phyloP scores from a whole-genome alignment of 306 rosid genomes.

The Prosopis cineraria region DNA sequence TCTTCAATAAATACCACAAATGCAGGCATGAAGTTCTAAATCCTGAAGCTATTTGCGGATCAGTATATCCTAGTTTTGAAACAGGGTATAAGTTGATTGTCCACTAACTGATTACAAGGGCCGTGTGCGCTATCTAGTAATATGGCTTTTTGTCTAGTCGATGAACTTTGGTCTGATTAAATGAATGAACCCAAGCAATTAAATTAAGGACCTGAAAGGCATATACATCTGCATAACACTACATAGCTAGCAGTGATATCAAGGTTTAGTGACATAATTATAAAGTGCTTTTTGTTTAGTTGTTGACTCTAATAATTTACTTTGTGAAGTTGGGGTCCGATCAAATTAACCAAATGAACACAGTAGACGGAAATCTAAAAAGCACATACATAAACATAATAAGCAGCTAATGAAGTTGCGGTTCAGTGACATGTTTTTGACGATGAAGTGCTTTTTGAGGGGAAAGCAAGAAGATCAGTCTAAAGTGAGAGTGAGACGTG shows the following conservation, averaged over 20 bases:
- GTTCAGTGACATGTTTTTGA: slow-evolving; percentile 6
- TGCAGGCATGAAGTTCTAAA: not conserved
- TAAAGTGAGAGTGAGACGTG: not conserved
- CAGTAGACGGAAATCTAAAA: not conserved
- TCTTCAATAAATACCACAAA: not conserved
- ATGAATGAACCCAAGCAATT: not conserved
- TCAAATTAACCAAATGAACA: not conserved
- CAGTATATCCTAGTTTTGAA: not conserved
- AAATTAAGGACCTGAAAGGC: slow-evolving; percentile 13
- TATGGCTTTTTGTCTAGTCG: not conserved
- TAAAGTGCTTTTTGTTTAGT: not conserved
- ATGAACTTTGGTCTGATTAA: not conserved
- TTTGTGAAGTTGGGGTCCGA: not conserved
- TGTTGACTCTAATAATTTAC: not conserved
- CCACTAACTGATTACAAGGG: not conserved
- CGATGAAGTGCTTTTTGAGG: not conserved
- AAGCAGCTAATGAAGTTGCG: slow-evolving; percentile 6
- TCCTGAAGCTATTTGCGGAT: not conserved
- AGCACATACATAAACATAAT: not conserved
- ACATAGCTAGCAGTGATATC: slow-evolving; percentile 11
- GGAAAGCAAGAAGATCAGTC: not conserved
- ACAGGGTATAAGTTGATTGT: not conserved
- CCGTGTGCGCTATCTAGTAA: not conserved
- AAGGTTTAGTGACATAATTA: slow-evolving; percentile 22
- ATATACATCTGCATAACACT: not conserved